These are phyloP conservation scores for Penicillium sp. DNA, from an alignment of 2,329 filamentous ascomycete genomes.

Conservation along the genomic window DNA sequence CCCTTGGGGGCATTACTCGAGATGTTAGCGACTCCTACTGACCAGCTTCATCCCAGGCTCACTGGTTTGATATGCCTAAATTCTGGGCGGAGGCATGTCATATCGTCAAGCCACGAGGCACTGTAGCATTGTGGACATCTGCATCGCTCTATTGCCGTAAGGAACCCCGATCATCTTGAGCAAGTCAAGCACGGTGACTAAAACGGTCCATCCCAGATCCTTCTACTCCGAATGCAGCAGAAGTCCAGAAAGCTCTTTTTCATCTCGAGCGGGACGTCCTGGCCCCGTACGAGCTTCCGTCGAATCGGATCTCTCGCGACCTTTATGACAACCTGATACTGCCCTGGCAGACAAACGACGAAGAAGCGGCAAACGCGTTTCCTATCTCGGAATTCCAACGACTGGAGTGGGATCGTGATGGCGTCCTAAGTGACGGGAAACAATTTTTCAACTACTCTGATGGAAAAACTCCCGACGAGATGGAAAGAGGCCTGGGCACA, in stretches of 20 bases:
- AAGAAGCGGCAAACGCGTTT: slow-evolving; percentile 37
- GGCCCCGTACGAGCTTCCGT: slow-evolving; percentile 39
- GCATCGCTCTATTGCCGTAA: slow-evolving; percentile 17
- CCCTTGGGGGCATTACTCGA: too few species aligned
- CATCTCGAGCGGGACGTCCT: slow-evolving; percentile 40
- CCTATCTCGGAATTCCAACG: slow-evolving; percentile 40
- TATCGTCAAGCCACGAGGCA: slow-evolving; percentile 53
- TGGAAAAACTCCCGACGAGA: slow-evolving; percentile 17
- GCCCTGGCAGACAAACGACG: slow-evolving; percentile 48
- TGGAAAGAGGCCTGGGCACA: slow-evolving; percentile 32
- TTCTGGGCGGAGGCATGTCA: slow-evolving; percentile 52
- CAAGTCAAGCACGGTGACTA: too few species aligned
- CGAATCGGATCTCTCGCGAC: slow-evolving; percentile 44
- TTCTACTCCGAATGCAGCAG: slow-evolving; percentile 41
- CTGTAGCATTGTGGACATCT: slow-evolving; percentile 53
- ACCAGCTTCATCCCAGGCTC: slow-evolving; percentile 35
- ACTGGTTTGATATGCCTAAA: slow-evolving; percentile 56
- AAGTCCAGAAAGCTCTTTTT: slow-evolving; percentile 45
- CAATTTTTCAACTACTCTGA: slow-evolving; percentile 29
- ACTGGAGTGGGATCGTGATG: slow-evolving; percentile 42
- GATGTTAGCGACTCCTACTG: too few species aligned
- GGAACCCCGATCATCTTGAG: slow-evolving; percentile 23
- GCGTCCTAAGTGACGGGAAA: slow-evolving; percentile 28
- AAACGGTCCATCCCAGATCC: too few species aligned
- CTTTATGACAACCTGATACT: slow-evolving; percentile 47